These are phyloP conservation scores for Cyberlindnera euphorbiae DNA, from an alignment of 805 yeast species.

Conservation along the genomic window DNA sequence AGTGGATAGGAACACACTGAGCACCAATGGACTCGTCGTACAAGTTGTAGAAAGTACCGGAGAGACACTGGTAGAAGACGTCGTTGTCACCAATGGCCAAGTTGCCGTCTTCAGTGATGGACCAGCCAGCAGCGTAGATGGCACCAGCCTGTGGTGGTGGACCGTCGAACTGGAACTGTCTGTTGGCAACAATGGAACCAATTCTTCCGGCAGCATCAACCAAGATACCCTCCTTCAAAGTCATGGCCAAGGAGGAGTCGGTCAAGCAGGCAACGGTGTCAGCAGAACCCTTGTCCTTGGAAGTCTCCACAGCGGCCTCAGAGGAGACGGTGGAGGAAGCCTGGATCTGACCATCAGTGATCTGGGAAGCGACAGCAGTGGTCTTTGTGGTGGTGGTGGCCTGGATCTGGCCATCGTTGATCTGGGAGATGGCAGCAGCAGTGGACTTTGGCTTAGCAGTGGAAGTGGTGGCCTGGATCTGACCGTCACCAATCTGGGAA, in stretches of 20 bases:
- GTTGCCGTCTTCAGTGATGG: constrained; percentile 47
- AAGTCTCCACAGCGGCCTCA: constrained; percentile 24
- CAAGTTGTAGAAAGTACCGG: constrained; percentile 76
- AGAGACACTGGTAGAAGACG: constrained; percentile 67
- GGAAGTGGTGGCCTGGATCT: constrained; percentile 31
- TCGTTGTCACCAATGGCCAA: constrained; percentile 60
- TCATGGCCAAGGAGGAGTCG: constrained; percentile 48
- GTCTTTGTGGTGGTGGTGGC: constrained; percentile 36
- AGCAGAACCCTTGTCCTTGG: constrained; percentile 5
- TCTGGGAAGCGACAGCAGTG: constrained; percentile 22
- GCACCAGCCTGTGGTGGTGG: constrained; percentile 83
- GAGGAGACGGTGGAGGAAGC: constrained; percentile 31
- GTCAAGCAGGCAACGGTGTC: constrained; percentile 37
- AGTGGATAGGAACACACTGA: constrained; percentile 59
- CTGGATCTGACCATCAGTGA: constrained; percentile 22
- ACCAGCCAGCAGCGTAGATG: constrained; percentile 67
- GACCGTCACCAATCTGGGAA: constrained; percentile 20
- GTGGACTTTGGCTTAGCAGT: constrained; percentile 33
- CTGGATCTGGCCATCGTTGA: constrained; percentile 51
- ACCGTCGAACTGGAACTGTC: constrained; percentile 84
- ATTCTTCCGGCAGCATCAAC: constrained; percentile 60
- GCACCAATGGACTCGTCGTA: constrained; percentile 59
- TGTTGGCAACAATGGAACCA: constrained; percentile 77
- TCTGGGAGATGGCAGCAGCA: constrained; percentile 25
- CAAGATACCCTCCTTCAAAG: constrained; percentile 46